These are phyloP conservation scores for Aspergillus quadrilineatus DNA, from an alignment of 2,329 filamentous ascomycete species.

Conservation along the genomic window DNA sequence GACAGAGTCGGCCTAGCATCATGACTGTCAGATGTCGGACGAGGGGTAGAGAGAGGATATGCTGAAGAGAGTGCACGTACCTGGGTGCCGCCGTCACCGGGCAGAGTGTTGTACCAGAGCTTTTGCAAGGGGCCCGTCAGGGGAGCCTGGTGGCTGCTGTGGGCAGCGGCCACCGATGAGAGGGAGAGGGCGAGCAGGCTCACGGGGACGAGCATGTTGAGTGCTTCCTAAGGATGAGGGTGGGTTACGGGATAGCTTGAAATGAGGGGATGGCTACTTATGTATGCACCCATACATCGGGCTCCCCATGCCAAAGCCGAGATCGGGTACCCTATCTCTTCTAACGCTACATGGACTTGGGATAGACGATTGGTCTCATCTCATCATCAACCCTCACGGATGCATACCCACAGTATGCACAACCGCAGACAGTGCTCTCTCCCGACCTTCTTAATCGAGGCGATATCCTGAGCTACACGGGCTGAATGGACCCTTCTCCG, in stretches of 20 bases:
- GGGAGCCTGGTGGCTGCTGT: conserved; percentile 60
- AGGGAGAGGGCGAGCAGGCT: conserved; percentile 45
- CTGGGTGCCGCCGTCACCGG: conserved; percentile 81
- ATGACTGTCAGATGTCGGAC: background rate
- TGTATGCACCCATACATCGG: background rate
- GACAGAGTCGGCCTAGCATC: conserved; percentile 71
- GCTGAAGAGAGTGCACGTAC: conserved; percentile 42
- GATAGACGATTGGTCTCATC: too few species aligned
- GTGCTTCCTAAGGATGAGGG: background rate
- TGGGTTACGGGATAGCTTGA: background rate
- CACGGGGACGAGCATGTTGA: conserved; percentile 22
- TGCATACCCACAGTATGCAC: too few species aligned
- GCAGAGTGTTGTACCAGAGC: conserved; percentile 79
- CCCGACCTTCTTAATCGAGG: conserved; percentile 14
- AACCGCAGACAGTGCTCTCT: conserved; percentile 1
- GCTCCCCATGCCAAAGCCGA: too few species aligned
- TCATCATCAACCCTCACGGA: too few species aligned
- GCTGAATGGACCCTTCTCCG: background rate
- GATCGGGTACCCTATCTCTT: too few species aligned
- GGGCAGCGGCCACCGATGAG: conserved; percentile 56
- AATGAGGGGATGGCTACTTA: background rate
- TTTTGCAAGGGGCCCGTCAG: conserved; percentile 69
- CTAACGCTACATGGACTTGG: too few species aligned
- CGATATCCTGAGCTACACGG: background rate
- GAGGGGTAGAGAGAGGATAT: too few species aligned